Conservation (phyloP, 768 basidiomycete species). For the Auricularia sp. region DNA sequence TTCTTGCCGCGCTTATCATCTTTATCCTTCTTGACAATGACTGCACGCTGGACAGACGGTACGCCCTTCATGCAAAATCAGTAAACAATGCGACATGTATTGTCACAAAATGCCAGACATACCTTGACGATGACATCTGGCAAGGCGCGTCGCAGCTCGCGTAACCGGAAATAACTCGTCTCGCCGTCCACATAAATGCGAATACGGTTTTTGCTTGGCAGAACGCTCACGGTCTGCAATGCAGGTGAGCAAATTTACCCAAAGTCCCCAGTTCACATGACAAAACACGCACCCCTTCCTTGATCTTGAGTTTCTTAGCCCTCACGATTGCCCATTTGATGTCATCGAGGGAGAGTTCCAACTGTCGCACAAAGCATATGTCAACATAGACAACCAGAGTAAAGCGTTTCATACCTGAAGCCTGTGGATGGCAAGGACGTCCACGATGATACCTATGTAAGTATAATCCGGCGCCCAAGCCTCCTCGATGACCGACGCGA, state of each 20-base stretch:
- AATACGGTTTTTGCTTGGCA: constrained; percentile 62
- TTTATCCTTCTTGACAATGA: constrained; percentile 93
- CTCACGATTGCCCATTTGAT: constrained; percentile 85
- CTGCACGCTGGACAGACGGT: constrained; percentile 75
- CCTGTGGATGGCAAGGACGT: constrained; percentile 76
- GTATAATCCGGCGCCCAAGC: constrained; percentile 91
- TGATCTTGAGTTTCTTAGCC: constrained; percentile 85
- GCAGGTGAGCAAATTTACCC: neutral
- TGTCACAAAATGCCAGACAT: constrained; percentile 2
- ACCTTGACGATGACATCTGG: constrained; percentile 88
- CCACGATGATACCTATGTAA: constrained; percentile 87
- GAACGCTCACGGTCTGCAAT: constrained; percentile 58
- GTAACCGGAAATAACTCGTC: constrained; percentile 74
- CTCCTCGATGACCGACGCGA: constrained; percentile 89
- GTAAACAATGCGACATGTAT: neutral
- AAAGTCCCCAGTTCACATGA: neutral
- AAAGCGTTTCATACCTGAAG: constrained; percentile 50
- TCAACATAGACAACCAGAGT: neutral
- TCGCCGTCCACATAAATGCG: constrained; percentile 69
- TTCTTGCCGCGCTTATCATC: constrained; percentile 70
- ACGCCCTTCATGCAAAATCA: constrained; percentile 53
- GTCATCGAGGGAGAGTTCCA: constrained; percentile 87
- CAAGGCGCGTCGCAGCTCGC: constrained; percentile 76
- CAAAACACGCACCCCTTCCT: constrained; percentile 51
- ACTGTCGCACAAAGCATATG: constrained; percentile 29